A percentile compares a stretch with the other conserved stretches of the same genome.
phyloP scores from a whole-genome alignment of 1,284 basidiomycete genomes.

The Ustilago crameri region DNA sequence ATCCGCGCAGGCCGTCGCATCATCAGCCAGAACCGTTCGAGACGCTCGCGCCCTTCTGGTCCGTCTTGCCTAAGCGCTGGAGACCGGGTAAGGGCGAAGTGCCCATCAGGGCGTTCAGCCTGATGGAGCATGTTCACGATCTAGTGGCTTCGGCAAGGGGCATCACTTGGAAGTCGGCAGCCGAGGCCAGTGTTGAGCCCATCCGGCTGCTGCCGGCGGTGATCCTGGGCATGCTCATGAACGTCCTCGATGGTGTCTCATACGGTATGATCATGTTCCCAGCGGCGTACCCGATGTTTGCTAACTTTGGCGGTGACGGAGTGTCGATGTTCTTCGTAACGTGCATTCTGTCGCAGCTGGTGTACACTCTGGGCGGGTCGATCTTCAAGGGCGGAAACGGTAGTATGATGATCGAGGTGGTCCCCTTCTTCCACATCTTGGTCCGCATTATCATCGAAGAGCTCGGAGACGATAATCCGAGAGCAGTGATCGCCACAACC shows the following conservation, averaged over 20 bases:
- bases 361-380: conserved; percentile 85
- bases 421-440: conserved; percentile 92
- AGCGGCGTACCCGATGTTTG: conserved; percentile 77
- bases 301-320: conserved; percentile 84
- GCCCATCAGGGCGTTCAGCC: conserved; percentile 7
- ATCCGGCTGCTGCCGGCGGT: conserved; percentile 76
- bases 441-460: conserved; percentile 80
- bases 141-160: conserved; percentile 23
- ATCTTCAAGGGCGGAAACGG: conserved; percentile 83
- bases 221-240: conserved; percentile 84
- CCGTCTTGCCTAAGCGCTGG: conserved; percentile 26
- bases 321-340: conserved; percentile 77
- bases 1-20: conserved; percentile 29
- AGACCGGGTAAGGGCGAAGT: conserved; percentile 41
- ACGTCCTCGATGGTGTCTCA: conserved; percentile 88
- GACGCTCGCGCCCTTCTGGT: conserved; percentile 41
- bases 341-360: conserved; percentile 82
- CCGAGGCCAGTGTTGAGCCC: conserved; percentile 52
- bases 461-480: conserved; percentile 78
- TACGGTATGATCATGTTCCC: conserved; percentile 89
- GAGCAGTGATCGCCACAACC: conserved; percentile 86
- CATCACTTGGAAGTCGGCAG: conserved; percentile 52
- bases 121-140: conserved; percentile 17
- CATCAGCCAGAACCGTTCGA: conserved; percentile 26
- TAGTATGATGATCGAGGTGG: conserved; percentile 97